These are phyloP conservation scores for Metarhizium anisopliae DNA, from an alignment of 2,329 filamentous ascomycete species.

Conservation along the genomic window DNA sequence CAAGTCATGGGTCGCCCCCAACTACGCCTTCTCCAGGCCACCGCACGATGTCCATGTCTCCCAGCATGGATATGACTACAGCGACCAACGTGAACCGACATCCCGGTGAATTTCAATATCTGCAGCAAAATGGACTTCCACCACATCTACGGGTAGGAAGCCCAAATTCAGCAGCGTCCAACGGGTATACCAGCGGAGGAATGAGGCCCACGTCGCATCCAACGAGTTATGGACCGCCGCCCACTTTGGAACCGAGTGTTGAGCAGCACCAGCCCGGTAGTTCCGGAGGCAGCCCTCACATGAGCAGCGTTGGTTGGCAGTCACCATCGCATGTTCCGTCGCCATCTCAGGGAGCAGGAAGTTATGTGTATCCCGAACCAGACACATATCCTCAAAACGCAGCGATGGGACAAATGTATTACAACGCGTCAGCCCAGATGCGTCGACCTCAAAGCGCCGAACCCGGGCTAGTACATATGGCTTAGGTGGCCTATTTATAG, in stretches of 20 bases:
- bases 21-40: conserved; percentile 80
- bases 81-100: conserved; percentile 60
- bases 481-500: conserved; percentile 18
- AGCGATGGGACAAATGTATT: conserved; percentile 63
- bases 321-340: conserved; percentile 70
- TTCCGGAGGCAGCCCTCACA: conserved; percentile 77
- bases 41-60: conserved; percentile 70
- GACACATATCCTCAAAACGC: conserved; percentile 58
- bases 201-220: conserved; percentile 80
- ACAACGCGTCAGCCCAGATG: conserved; percentile 53
- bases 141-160: conserved; percentile 72
- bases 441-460: conserved; percentile 70
- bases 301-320: conserved; percentile 74
- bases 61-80: conserved; percentile 62
- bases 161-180: conserved; percentile 58
- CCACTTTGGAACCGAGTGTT: conserved; percentile 76
- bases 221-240: conserved; percentile 69
- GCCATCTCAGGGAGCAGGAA: conserved; percentile 57
- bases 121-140: conserved; percentile 66
- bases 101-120: conserved; percentile 58
- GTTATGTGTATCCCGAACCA: conserved; percentile 75
- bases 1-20: conserved; percentile 63
- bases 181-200: conserved; percentile 35
- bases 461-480: conserved; percentile 39
- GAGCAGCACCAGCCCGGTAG: conserved; percentile 68